Base-by-base conservation (phyloP, 2,329 filamentous ascomycete genomes). In the Trichophaea hybrida region DNA sequence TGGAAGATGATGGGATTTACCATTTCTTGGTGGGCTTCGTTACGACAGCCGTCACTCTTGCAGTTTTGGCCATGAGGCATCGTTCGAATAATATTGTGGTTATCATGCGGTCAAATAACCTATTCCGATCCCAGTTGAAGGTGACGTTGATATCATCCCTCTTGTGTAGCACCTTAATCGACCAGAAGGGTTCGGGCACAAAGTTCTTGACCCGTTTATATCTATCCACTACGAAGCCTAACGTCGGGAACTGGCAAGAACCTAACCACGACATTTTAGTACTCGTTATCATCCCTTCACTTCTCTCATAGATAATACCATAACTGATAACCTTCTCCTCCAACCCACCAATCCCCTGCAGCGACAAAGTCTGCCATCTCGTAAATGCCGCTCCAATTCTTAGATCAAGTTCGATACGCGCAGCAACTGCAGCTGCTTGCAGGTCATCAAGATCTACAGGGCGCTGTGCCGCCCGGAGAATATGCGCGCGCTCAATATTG, bases 201-300 rank as follows among this genome's bases (percentile, higher is more conserved):
- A 98, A 98, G 67, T 94, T 95, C 64, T 88, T 84, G 55, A 98
- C 93, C 55, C 87, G 83, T 68, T 95, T 88, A 71, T 97, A 98
- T 52, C 91, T 82, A 72, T 98, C 93, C 5, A 98, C 93, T 1
- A 98, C 91, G 66, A 98, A 98, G 0, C 93, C 93, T 4, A 98
- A 77, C 0, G 93, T 97, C 1, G 93, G 93, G 69, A 98, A 98
- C 71, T 98, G 93, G 66, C 93, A 98, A 3, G 90, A 95, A 24
- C 24, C 24, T 24, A 24, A 24, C 24, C 24, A 24, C 24, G 24
- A 12, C 80, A 87, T 87, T 60, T 38, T 40, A 48, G 50, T 50
- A 52, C 50, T 57, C 67, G 50, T 63, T 59, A 35, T 8, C 31
- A 38, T 61, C 17, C 37, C 12, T n/a, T 59, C 35, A 55, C 74